Conservation (phyloP, 2,329 filamentous ascomycete genomes). For the Cladophialophora exuberans region DNA sequence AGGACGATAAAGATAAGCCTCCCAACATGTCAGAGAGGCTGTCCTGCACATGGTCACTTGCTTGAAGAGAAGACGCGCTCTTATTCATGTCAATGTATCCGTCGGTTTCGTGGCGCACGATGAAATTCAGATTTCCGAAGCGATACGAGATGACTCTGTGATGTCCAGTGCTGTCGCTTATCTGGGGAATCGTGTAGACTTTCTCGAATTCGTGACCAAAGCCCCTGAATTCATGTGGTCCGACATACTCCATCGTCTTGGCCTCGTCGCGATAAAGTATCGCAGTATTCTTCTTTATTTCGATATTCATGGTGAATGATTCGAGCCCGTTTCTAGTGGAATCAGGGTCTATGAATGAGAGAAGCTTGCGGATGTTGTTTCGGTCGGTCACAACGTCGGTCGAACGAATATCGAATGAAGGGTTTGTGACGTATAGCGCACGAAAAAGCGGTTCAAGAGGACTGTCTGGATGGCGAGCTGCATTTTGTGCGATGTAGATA, state of each 20-base stretch:
- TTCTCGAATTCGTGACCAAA: slow-evolving; percentile 54
- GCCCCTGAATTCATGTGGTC: slow-evolving; percentile 44
- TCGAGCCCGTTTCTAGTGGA: too few relatives aligned
- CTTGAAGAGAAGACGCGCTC: neutral
- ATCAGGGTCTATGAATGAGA: slow-evolving; percentile 38
- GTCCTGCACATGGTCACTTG: neutral
- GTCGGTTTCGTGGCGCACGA: slow-evolving; percentile 51
- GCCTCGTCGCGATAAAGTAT: neutral
- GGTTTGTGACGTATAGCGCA: neutral
- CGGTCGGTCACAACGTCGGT: slow-evolving; percentile 45
- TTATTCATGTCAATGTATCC: slow-evolving; percentile 37
- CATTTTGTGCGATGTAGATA: slow-evolving; percentile 49
- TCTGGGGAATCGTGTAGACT: slow-evolving; percentile 42
- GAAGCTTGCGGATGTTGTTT: slow-evolving; percentile 54
- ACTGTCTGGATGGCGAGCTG: slow-evolving; percentile 44
- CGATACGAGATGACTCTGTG: slow-evolving; percentile 51
- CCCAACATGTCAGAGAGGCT: neutral
- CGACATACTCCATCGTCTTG: slow-evolving; percentile 33
- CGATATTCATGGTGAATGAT: neutral
- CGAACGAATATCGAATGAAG: neutral
- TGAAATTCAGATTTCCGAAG: slow-evolving; percentile 46
- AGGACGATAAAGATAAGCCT: too few relatives aligned
- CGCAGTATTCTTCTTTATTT: neutral
- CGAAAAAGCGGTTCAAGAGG: slow-evolving; percentile 32
- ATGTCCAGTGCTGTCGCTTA: slow-evolving; percentile 48